These are phyloP conservation scores for Apiotrichum gamsii DNA, from an alignment of 1,284 basidiomycete species.

Conservation along the genomic window DNA sequence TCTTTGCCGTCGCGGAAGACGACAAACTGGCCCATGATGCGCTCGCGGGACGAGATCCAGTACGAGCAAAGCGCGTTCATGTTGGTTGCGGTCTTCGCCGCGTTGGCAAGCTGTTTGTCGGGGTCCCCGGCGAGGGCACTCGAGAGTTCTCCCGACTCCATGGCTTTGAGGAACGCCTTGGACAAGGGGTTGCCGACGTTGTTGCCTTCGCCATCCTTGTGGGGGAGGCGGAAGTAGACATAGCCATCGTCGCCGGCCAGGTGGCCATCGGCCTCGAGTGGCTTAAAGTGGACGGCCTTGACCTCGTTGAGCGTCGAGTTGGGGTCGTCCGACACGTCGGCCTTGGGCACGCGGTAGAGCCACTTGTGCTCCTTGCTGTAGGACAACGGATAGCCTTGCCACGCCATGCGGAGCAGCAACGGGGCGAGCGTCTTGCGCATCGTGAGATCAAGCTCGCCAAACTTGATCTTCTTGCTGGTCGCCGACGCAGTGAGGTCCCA, in stretches of 20 bases:
- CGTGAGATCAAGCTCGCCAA: conserved; percentile 68
- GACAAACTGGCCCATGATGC: conserved; percentile 89
- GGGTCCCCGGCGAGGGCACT: conserved; percentile 39
- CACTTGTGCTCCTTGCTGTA: conserved; percentile 86
- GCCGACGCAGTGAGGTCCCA: conserved; percentile 65
- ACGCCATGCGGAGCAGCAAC: conserved; percentile 76
- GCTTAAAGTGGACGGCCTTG: conserved; percentile 17
- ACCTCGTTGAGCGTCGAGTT: conserved; percentile 50
- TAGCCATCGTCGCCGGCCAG: conserved; percentile 22
- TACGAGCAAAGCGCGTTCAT: conserved; percentile 96
- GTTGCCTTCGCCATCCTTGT: conserved; percentile 87
- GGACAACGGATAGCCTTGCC: conserved; percentile 80
- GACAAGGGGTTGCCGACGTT: conserved; percentile 90
- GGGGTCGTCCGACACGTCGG: conserved; percentile 54
- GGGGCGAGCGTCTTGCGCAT: conserved; percentile 78
- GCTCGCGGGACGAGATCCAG: conserved; percentile 91
- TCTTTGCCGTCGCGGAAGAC: conserved; percentile 62
- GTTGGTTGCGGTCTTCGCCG: conserved; percentile 76
- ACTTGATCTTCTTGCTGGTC: conserved; percentile 24
- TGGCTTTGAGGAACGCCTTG: conserved; percentile 82
- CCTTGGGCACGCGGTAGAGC: conserved; percentile 68
- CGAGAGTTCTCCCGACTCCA: conserved; percentile 75
- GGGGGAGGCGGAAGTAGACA: conserved; percentile 84
- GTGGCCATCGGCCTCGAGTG: conserved; percentile 17
- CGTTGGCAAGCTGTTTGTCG: conserved; percentile 54